A percentile compares a stretch with the other conserved stretches of the same genome.
Conservation (phyloP, 2,329 filamentous ascomycete species). For the Cordyceps tenuipes region DNA sequence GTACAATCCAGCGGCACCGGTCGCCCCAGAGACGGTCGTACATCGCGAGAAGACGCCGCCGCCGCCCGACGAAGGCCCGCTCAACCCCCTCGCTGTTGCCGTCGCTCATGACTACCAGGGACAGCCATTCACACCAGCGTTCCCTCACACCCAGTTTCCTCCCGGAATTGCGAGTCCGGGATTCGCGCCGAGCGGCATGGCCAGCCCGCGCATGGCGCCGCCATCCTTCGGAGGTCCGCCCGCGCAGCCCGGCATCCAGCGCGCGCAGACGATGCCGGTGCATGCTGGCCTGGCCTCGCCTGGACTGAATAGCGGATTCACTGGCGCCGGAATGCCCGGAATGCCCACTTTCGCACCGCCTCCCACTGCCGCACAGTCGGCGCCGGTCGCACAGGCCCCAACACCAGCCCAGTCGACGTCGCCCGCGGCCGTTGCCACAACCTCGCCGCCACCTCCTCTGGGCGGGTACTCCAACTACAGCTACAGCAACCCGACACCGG, state of each 20-base stretch:
- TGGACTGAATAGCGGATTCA: constrained; percentile 31
- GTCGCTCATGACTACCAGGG: constrained; percentile 48
- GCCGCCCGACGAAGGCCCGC: constrained; percentile 57
- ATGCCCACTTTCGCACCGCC: constrained; percentile 16
- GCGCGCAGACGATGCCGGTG: constrained; percentile 42
- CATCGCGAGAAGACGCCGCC: constrained; percentile 76
- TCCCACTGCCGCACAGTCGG: constrained; percentile 16
- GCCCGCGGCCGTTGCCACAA: constrained; percentile 27
- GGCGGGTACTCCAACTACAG: constrained; percentile 50
- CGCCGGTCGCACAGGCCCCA: constrained; percentile 1
- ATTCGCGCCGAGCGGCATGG: constrained; percentile 24
- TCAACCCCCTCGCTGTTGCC: constrained; percentile 50
- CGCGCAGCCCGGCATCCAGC: constrained; percentile 37
- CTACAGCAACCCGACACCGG: constrained; percentile 26
- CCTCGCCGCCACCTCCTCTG: constrained; percentile 32
- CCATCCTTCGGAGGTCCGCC: constrained; percentile 29
- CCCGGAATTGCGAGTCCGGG: constrained; percentile 36
- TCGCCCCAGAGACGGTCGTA: constrained; percentile 62
- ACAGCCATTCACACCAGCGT: constrained; percentile 44
- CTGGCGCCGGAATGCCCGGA: constrained; percentile 32
- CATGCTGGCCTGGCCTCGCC: constrained; percentile 31
- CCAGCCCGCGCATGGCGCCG: constrained; percentile 33
- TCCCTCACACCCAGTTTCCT: constrained; percentile 37
- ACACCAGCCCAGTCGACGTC: constrained; percentile 19
- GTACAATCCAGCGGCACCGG: constrained; percentile 72